Evolutionary conservation across 768 basidiomycete species (phyloP).

Genomic region (Suillus discolor): DNA sequence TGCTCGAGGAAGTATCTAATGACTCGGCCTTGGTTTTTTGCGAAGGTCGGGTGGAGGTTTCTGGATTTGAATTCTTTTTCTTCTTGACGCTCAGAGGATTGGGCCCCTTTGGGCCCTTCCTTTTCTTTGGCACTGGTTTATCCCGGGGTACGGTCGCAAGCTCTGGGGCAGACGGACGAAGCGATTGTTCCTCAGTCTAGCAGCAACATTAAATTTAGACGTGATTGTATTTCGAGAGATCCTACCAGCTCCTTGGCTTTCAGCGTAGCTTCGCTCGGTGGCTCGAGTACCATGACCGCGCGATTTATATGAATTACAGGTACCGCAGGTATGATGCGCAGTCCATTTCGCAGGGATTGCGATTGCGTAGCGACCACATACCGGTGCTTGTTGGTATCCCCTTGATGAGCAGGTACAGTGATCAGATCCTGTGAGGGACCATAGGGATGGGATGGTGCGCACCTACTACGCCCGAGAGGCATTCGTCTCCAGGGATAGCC

Average conservation of each 20-base stretch:
- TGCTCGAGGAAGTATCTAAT: background rate
- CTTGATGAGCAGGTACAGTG: constrained; percentile 35
- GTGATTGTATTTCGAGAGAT: constrained; percentile 9
- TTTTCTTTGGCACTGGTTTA: constrained; percentile 47
- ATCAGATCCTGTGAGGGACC: constrained; percentile 11
- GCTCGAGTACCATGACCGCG: constrained; percentile 91
- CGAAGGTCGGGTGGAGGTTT: background rate
- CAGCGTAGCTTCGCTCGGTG: constrained; percentile 80
- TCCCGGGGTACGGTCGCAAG: constrained; percentile 42
- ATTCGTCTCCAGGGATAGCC: constrained; percentile 83
- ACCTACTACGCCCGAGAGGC: constrained; percentile 83
- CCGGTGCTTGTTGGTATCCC: constrained; percentile 86
- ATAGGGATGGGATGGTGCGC: constrained; percentile 4
- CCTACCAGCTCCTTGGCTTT: constrained; percentile 63
- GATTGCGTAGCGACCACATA: constrained; percentile 91
- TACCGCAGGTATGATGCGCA: constrained; percentile 79
- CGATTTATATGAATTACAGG: constrained; percentile 92
- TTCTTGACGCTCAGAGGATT: constrained; percentile 95
- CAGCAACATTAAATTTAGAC: background rate
- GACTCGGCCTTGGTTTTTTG: background rate
- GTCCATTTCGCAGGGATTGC: constrained; percentile 61
- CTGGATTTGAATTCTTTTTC: constrained; percentile 62
- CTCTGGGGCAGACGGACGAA: constrained; percentile 55
- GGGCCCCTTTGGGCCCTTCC: constrained; percentile 79
- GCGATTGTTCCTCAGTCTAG: constrained; percentile 66